phyloP scores from a whole-genome alignment of 352 stramenopile species.

The Phytophthora cryptogea region DNA sequence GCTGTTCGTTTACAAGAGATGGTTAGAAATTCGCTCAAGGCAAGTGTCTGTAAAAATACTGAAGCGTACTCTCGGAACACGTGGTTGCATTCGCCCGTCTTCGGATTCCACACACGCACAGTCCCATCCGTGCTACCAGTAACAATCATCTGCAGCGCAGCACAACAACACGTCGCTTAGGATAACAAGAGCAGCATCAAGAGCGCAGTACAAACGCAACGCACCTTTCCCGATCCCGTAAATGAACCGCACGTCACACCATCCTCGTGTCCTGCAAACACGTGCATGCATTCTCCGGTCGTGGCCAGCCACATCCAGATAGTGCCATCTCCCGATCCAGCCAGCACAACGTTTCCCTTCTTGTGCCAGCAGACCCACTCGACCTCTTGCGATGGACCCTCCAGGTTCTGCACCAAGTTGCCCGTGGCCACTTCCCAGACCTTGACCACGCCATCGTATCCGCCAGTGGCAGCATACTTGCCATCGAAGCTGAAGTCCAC shows the following conservation, averaged over 20 bases:
- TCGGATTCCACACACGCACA: slow-evolving; percentile 96
- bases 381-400: slow-evolving; percentile 90
- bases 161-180: neutral
- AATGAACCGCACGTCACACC: slow-evolving; percentile 94
- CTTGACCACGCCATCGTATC: slow-evolving; percentile 88
- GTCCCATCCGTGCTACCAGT: slow-evolving; percentile 94
- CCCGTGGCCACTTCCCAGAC: slow-evolving; percentile 89
- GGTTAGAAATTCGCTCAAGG: slow-evolving; percentile 1
- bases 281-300: slow-evolving; percentile 96
- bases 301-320: slow-evolving; percentile 94
- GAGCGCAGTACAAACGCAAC: neutral
- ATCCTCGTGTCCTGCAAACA: slow-evolving; percentile 97
- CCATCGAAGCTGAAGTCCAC: slow-evolving; percentile 89
- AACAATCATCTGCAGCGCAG: slow-evolving; percentile 81
- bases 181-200: slow-evolving; percentile 3
- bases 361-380: slow-evolving; percentile 93
- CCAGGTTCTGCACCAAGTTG: slow-evolving; percentile 78
- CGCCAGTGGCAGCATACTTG: slow-evolving; percentile 85
- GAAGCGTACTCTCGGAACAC: slow-evolving; percentile 81
- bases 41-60: neutral
- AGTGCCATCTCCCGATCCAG: slow-evolving; percentile 87
- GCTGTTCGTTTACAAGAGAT: slow-evolving; percentile 33
- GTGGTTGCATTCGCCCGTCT: slow-evolving; percentile 92
- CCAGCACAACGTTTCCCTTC: slow-evolving; percentile 90
- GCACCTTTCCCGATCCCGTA: slow-evolving; percentile 93